Conservation (phyloP, 2,329 filamentous ascomycete species). For the Gyromitra esculenta region DNA sequence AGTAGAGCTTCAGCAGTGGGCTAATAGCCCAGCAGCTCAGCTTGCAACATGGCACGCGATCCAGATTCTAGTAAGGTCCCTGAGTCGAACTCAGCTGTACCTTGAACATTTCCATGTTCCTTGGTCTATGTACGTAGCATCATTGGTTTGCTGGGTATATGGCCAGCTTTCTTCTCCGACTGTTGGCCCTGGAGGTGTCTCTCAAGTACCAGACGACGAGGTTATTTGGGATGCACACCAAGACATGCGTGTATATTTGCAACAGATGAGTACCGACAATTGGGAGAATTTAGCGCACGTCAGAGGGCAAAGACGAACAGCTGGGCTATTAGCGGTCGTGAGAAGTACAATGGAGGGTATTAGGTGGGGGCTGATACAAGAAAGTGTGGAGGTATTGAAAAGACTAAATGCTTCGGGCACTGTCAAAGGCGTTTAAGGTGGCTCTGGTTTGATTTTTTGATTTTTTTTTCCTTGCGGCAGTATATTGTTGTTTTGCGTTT, state of each 20-base stretch:
- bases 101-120: constrained; percentile 51
- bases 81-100: constrained; percentile 47
- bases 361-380: constrained; percentile 53
- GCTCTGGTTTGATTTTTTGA: constrained; percentile 5
- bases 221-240: constrained; percentile 53
- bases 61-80: constrained; percentile 51
- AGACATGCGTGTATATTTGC: constrained; percentile 53
- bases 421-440: constrained; percentile 33
- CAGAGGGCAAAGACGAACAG: constrained; percentile 47
- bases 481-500: constrained; percentile 18
- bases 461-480: constrained; percentile 10
- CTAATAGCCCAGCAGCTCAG: constrained; percentile 42
- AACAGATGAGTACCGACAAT: constrained; percentile 53
- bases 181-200: constrained; percentile 28
- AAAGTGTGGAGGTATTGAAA: constrained; percentile 50
- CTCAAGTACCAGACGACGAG: constrained; percentile 44
- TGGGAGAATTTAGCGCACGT: constrained; percentile 53
- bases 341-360: constrained; percentile 51
- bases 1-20: constrained; percentile 54
- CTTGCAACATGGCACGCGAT: constrained; percentile 55
- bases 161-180: constrained; percentile 44
- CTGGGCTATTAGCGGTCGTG: constrained; percentile 51
- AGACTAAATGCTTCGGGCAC: constrained; percentile 39
- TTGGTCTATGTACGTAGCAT: constrained; percentile 53
- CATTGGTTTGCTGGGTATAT: constrained; percentile 55